Evolutionary conservation across 164 flowering plant genomes (phyloP), one percentile per base, ranked within the genome.

Genomic region (Protea cynaroides): DNA sequence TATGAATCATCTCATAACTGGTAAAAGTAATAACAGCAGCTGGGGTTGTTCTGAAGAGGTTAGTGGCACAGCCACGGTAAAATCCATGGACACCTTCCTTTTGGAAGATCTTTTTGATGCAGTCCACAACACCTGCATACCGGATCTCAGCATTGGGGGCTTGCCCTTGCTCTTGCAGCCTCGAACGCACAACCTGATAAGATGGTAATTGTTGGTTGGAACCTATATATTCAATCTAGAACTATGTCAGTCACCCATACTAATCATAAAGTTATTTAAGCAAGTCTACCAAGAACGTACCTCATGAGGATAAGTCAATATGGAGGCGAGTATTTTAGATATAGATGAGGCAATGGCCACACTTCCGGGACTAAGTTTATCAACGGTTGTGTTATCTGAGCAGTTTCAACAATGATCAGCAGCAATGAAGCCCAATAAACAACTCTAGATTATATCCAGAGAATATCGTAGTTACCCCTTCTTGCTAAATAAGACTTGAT

Each of bases 1-100:
- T 76, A 15, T 77, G 78, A 37, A 91, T 82, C 90, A 84, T 87
- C 80, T 94, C 99, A 61, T 71, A 89, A 65, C 92, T 89, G 60
- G 96, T 91, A 59, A 94, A 89, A 43, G 97, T 91, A 43, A 94
- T 91, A 10, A 91, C 87, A 56, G 97, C 96, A 38, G 96, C 86
- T 15, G 99, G 99, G 34, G 92, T 89, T 13, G 99, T 91, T 75
- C 99, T 80, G 70, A 91, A 58, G 43, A 94, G 78, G 70, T 94
- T 94, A 19, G 96, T 94, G 7, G 85, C 99, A 83, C 96, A 94
- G 21, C 99, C 99, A 1, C 96, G 87, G 78, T 94, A 94, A 63
- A 94, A 91, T 3, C 97, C 99, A 8, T 82, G 64, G 34, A 86
- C 38, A 25, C 97, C 93, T 79, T 91, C 96, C 69, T 77, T 77